Evolutionary conservation across 257 asterid genomes (phyloP), one percentile per base, ranked within the genome.

Genomic region (Rehmannia glutinosa): DNA sequence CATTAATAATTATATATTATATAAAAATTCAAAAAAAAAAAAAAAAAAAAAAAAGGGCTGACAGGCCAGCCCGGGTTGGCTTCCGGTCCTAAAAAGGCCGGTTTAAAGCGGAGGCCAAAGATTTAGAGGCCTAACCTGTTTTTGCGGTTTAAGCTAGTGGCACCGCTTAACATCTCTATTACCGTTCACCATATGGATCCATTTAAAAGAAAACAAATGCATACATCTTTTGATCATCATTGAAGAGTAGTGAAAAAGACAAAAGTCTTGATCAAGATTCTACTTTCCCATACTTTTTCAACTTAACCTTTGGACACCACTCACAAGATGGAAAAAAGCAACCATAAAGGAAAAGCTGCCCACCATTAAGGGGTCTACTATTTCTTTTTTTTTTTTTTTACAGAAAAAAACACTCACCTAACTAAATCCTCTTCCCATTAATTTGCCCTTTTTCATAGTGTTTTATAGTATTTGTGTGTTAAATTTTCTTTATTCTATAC

Each of bases 361-460:
- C 69, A 82, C 84, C 80, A 78, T 71, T 69, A 73, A 49, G 86
- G 83, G 72, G 69, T 78, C 81, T 80, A 71, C 83, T 33, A 65
- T 17, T 62, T 65, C 38, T 8, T 8, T 3, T 8, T 8, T 8
- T 8, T 30, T 30, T 30, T 30, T 30, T 30, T 30, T 30, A 30
- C 3, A 47, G 43, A 71, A 56, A 64, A 35, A 62, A 38, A 62
- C 69, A 78, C 83, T 47, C 74, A 70, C 72, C 83, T 33, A 83
- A 64, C 75, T 69, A 35, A 38, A 68, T 24, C 46, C 10, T 62
- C 61, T 68, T 25, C 19, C 38, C 66, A 57, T 54, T 61, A 16
- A 36, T 60, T 74, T 69, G 38, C 63, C 55, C 56, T 42, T 5
- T 21, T 58, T 62, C 11, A 1, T 30, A 17, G 2, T 41, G 0